Percentiles rank a stretch among this genome's conserved stretches.
These are phyloP conservation scores for Kitagawia praeruptora DNA, from an alignment of 129 eudicot genomes.

Conservation along the genomic window DNA sequence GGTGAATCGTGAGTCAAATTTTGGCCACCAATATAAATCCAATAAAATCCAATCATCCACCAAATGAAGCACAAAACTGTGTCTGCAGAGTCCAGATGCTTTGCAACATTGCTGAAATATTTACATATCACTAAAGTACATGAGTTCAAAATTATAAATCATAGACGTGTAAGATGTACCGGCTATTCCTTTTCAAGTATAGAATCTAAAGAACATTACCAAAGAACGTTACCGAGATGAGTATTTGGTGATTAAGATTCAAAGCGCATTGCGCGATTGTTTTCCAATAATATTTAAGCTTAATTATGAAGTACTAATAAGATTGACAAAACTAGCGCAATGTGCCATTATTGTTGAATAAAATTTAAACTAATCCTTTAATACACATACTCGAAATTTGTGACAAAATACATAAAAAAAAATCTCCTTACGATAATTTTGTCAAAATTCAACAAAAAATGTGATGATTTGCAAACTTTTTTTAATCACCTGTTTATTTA, in stretches of 20 bases:
- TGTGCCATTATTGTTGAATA: background rate
- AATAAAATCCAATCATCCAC: constrained; percentile 97
- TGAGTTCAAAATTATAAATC: background rate
- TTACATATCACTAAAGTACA: background rate
- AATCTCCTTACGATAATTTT: too few species aligned
- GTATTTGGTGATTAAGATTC: background rate
- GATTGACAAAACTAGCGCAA: background rate
- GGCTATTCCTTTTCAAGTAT: too few species aligned
- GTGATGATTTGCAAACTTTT: background rate
- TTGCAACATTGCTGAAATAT: constrained; percentile 48
- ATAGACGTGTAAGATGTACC: background rate
- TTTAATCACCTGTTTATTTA: background rate
- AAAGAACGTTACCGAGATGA: too few species aligned
- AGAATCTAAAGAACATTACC: background rate
- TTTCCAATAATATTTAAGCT: too few species aligned
- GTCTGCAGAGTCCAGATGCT: constrained; percentile 84
- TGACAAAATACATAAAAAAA: too few species aligned
- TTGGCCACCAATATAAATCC: constrained; percentile 74
- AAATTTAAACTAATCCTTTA: too few species aligned
- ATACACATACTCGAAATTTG: background rate
- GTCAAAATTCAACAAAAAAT: background rate
- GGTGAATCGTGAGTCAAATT: constrained; percentile 53
- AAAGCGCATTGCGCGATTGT: background rate
- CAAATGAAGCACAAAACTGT: constrained; percentile 86
- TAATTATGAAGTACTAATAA: too few species aligned